Percentiles rank a stretch among this genome's conserved stretches.
Conservation (phyloP, 2,329 filamentous ascomycete genomes). For the Aureobasidium vineae region DNA sequence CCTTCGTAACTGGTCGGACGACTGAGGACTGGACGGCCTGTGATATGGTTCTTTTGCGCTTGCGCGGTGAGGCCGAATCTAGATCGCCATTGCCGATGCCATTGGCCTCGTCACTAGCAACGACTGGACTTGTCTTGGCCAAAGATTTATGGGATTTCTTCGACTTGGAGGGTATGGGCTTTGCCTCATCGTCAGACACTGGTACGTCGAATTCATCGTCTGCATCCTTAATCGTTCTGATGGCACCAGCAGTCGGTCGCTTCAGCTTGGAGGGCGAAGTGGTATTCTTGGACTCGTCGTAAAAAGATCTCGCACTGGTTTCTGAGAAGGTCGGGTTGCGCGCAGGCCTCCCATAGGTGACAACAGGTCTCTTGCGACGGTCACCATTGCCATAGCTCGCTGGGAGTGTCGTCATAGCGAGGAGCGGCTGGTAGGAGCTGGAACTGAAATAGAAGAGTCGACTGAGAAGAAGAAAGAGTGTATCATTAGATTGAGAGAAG, state of each 20-base stretch:
- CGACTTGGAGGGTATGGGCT: not conserved
- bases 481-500: not conserved
- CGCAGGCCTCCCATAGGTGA: conserved; percentile 43
- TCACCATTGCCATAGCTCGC: not conserved
- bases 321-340: conserved; percentile 31
- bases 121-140: not conserved
- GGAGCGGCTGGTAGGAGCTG: not conserved
- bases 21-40: not conserved
- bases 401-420: conserved; percentile 12
- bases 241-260: not conserved
- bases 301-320: conserved; percentile 3
- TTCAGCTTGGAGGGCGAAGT: conserved; percentile 17
- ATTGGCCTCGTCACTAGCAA: not conserved
- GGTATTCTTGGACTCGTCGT: not conserved
- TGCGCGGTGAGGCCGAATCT: conserved; percentile 12
- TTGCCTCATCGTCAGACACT: conserved; percentile 38
- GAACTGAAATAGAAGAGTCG: too few species aligned
- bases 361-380: conserved; percentile 37
- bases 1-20: not conserved
- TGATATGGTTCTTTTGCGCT: conserved; percentile 19
- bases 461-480: not conserved
- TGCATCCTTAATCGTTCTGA: not conserved
- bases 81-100: not conserved
- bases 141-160: not conserved
- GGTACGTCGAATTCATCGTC: conserved; percentile 47